A percentile compares a stretch with the other conserved stretches of the same genome.
Conservation (phyloP, 2,329 filamentous ascomycete species). For the Amauroascus verrucosus region DNA sequence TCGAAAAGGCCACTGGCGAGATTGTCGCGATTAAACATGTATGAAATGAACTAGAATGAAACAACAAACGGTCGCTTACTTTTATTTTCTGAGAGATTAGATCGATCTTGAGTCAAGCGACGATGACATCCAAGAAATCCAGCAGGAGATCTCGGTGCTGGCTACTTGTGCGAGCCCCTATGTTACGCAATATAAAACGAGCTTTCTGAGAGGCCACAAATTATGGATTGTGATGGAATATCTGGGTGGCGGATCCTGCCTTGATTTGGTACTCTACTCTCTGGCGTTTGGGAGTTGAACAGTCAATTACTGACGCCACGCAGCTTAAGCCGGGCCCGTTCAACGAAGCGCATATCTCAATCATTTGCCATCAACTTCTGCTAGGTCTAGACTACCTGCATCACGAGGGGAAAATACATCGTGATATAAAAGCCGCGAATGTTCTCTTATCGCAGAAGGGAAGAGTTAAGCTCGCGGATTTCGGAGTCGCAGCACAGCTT, state of each 20-base stretch:
- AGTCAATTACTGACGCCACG: not conserved
- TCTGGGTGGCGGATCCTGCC: slow-evolving; percentile 84
- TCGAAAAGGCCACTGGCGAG: slow-evolving; percentile 81
- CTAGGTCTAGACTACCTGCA: slow-evolving; percentile 88
- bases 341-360: slow-evolving; percentile 80
- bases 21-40: slow-evolving; percentile 96
- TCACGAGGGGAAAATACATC: slow-evolving; percentile 86
- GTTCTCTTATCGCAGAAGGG: slow-evolving; percentile 82
- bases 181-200: slow-evolving; percentile 93
- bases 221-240: slow-evolving; percentile 99
- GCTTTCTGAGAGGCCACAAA: slow-evolving; percentile 91
- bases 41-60: slow-evolving; percentile 27
- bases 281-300: not conserved
- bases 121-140: slow-evolving; percentile 96
- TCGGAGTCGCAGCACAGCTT: slow-evolving; percentile 90
- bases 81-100: slow-evolving; percentile 38
- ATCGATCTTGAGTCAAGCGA: slow-evolving; percentile 98
- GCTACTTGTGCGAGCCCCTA: slow-evolving; percentile 90
- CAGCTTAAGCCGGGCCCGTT: slow-evolving; percentile 86
- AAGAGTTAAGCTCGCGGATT: slow-evolving; percentile 92
- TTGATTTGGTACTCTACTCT: slow-evolving; percentile 62
- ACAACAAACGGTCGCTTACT: not conserved
- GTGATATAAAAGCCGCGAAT: slow-evolving; percentile 95
- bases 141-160: slow-evolving; percentile 90
- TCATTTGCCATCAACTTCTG: slow-evolving; percentile 85